These are phyloP conservation scores for Exophiala sp. DNA, from an alignment of 2,329 filamentous ascomycete genomes.

Conservation along the genomic window DNA sequence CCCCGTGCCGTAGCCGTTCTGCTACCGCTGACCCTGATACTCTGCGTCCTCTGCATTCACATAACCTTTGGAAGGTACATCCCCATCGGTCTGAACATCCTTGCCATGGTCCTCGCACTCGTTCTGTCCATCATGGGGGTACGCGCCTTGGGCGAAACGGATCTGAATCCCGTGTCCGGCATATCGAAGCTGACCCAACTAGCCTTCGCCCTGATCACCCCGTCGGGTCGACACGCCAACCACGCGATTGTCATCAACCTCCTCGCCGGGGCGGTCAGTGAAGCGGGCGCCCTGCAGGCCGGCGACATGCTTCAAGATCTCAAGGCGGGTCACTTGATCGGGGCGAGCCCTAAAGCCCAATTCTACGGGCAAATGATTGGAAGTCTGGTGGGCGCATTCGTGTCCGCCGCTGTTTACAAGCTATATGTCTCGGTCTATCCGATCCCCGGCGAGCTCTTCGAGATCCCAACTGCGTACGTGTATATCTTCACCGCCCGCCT, in stretches of 20 bases:
- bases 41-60: conserved; percentile 78
- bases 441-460: conserved; percentile 82
- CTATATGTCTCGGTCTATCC: conserved; percentile 86
- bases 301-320: conserved; percentile 96
- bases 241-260: conserved; percentile 93
- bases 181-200: conserved; percentile 96
- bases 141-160: conserved; percentile 68
- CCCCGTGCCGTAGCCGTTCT: conserved; percentile 65
- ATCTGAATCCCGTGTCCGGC: conserved; percentile 91
- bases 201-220: conserved; percentile 86
- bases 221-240: conserved; percentile 68
- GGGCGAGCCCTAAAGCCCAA: conserved; percentile 86
- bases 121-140: conserved; percentile 60
- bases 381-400: conserved; percentile 73
- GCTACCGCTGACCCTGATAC: conserved; percentile 65
- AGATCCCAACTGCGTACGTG: conserved; percentile 89
- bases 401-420: conserved; percentile 80
- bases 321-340: conserved; percentile 89
- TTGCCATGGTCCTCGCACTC: conserved; percentile 78
- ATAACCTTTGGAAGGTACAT: conserved; percentile 78
- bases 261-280: conserved; percentile 81
- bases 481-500: conserved; percentile 96
- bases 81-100: conserved; percentile 66
- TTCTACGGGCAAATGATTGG: conserved; percentile 97
- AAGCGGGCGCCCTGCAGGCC: conserved; percentile 82